Evolutionary conservation across 306 rosid genomes (phyloP).

Genomic region (Vigna radiata): DNA sequence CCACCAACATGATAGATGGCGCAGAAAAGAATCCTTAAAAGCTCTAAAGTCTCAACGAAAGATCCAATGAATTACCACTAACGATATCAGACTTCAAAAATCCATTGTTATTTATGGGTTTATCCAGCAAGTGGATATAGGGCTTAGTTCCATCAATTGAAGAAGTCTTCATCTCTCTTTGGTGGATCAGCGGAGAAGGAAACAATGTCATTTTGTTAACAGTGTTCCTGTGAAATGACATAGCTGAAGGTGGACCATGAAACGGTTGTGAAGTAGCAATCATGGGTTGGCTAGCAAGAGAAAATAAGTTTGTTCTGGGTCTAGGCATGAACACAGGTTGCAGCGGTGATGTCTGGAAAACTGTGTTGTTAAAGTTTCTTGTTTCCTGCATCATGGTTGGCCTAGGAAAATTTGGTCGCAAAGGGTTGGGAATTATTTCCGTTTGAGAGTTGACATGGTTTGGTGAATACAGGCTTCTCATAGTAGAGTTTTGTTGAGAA

Average conservation of each 20-base stretch:
- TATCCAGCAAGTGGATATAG: conserved; percentile 49
- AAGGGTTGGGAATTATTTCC: not conserved
- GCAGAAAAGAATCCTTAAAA: not conserved
- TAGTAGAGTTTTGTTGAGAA: not conserved
- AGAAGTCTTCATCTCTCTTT: conserved; percentile 4
- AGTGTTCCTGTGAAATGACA: not conserved
- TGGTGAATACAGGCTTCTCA: not conserved
- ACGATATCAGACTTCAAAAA: not conserved
- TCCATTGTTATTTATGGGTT: conserved; percentile 34
- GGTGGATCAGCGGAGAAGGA: not conserved
- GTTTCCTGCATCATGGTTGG: not conserved
- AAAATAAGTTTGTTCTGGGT: not conserved
- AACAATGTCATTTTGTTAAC: not conserved
- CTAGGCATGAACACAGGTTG: not conserved
- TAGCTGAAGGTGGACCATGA: not conserved
- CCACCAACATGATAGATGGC: not conserved
- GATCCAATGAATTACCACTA: conserved; percentile 40
- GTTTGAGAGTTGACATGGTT: not conserved
- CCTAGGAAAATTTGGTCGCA: not conserved
- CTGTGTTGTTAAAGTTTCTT: not conserved
- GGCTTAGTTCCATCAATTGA: conserved; percentile 39
- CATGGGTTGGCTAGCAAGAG: not conserved
- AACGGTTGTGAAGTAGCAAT: not conserved
- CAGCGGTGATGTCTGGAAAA: not conserved
- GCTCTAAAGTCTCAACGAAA: conserved; percentile 50